Base-by-base conservation (phyloP, 768 basidiomycete genomes). In the Hydnum rufescens region DNA sequence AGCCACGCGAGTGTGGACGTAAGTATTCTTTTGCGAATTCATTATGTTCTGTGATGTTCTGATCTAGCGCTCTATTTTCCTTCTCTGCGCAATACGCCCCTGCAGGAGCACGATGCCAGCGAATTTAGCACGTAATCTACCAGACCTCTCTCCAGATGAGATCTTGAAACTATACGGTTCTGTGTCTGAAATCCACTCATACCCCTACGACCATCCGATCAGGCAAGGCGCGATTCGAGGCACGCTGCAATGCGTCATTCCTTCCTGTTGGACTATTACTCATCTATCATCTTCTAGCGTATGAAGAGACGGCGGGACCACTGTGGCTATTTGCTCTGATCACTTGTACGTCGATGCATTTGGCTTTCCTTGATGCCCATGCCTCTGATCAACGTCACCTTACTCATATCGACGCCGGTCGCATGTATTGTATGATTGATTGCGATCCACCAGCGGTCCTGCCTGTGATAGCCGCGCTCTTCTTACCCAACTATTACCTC, bases 51-150 rank as follows among this genome's bases (percentile, higher is more conserved):
- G n/a, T n/a, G n/a, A n/a, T n/a, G n/a, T n/a, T n/a, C n/a, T n/a
- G 54, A 30, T 19, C 42, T 64, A 25, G 18, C 29, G 8, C 30
- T 49, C 54, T 29, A 13, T 34, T 51, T 5, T 32, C 6, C 19
- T 30, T 39, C 53, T n/a, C n/a, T n/a, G n/a, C 72, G 78, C 78
- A n/a, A 76, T 76, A 3, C 73, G 74, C 32, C 73, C 80, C 55
- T 80, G 78, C 76, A 71, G 73, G 2, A 71, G 71, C 58, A 64
- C 69, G 36, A 83, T 85, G 80, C 84, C 83, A 8, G 61, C 51
- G 0, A 71, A 74, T 49, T 71, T 86, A 28, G 71, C 66, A 1
- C 58, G 69, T 50, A 65, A 78, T 60, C 70, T 85, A 2, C 74
- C 77, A 0, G 68, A 66, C 57, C 56, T 77, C 34, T 60, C 67